A percentile compares a stretch with the other conserved stretches of the same genome.
Conservation (phyloP, 2,329 filamentous ascomycete species). For the Trichophyton simii region DNA sequence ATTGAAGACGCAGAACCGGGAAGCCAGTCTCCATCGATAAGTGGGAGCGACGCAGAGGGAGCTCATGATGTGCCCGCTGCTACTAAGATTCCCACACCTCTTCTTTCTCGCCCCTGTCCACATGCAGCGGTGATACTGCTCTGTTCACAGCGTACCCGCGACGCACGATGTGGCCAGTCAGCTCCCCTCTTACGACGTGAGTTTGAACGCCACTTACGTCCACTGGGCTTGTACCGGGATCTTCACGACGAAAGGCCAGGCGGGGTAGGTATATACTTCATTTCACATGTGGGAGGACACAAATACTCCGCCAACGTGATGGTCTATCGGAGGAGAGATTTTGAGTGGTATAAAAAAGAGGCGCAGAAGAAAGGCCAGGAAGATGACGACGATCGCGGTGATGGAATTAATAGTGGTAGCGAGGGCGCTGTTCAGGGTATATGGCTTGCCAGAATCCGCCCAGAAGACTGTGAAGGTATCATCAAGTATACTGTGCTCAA, state of each 20-base stretch:
- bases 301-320: slow-evolving; percentile 94
- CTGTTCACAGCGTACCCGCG: slow-evolving; percentile 87
- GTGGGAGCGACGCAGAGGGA: neutral
- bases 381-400: slow-evolving; percentile 10
- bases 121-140: slow-evolving; percentile 81
- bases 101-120: slow-evolving; percentile 55
- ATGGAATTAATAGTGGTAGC: slow-evolving; percentile 16
- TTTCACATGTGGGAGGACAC: slow-evolving; percentile 90
- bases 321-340: slow-evolving; percentile 57
- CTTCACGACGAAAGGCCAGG: slow-evolving; percentile 78
- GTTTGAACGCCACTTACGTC: slow-evolving; percentile 76
- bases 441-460: slow-evolving; percentile 73
- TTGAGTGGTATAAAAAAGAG: slow-evolving; percentile 24
- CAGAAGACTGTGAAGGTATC: slow-evolving; percentile 87
- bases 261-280: slow-evolving; percentile 91
- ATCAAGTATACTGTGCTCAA: slow-evolving; percentile 79
- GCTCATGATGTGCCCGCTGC: neutral
- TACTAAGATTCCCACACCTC: slow-evolving; percentile 22
- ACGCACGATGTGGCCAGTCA: slow-evolving; percentile 86
- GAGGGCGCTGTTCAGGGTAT: slow-evolving; percentile 73
- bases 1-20: neutral
- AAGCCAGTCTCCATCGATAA: neutral
- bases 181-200: slow-evolving; percentile 81
- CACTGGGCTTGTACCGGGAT: slow-evolving; percentile 73
- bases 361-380: slow-evolving; percentile 21